Evolutionary conservation across 768 basidiomycete species (phyloP), one percentile per base, ranked within the genome.

Genomic region (Imleria badia): DNA sequence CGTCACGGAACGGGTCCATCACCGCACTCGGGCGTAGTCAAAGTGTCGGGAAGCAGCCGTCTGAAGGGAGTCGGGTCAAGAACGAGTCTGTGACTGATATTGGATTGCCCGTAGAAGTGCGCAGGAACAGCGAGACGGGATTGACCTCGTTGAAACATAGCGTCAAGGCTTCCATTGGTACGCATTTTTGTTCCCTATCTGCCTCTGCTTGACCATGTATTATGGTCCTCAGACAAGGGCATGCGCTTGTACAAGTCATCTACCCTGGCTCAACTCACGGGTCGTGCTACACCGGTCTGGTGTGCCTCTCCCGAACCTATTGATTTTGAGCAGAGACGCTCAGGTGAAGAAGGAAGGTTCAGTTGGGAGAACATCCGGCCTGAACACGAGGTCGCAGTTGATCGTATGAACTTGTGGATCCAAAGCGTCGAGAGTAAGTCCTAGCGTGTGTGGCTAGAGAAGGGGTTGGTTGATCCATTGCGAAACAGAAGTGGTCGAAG

Each of bases 331-430:
- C 56, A 72, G 46, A 60, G 71, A 48, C 60, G 66, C 19, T 72
- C 71, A 29, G 61, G 58, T 22, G 69, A 70, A 39, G 70, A 65
- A 48, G 69, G 71, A 30, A 60, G 69, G 29, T 71, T 71, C 41
- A 71, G 69, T 33, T 71, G 71, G 67, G 69, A 71, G 51, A 58
- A 71, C 20, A 72, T 72, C 19, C 65, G 69, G 6, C 67, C 69
- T 5, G 69, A 71, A 44, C 61, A 56, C 19, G 66, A 71, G 43
- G 58, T 68, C 5, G 71, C 68, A 14, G 57, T 74, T 3, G 89
- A 93, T 60, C 77, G 90, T 48, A 85, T 93, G 86, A 79, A 83
- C 2, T 73, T 87, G 48, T 93, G 91, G 91, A 87, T 91, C 72
- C 81, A 81, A 60, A 89, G 84, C 54, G 87, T 91, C 15, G 90